Conservation (phyloP, 192 early-diverging fungal species). For the Glomus cerebriforme region DNA sequence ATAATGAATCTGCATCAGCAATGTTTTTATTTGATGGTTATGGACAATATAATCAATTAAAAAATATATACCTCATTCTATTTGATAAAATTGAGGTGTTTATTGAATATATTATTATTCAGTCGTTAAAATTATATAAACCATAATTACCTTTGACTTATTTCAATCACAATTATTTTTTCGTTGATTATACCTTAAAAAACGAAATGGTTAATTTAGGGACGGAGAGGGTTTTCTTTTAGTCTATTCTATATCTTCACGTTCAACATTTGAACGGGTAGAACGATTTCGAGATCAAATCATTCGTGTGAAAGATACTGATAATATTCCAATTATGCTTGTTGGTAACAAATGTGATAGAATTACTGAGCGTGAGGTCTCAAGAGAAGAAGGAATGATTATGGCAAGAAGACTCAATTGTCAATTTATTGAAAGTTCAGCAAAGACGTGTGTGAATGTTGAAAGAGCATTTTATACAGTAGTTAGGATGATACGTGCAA, state of each 20-base stretch:
- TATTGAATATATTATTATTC: too few species aligned
- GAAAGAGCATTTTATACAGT: conserved; percentile 87
- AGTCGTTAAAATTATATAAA: too few species aligned
- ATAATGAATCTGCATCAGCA: too few species aligned
- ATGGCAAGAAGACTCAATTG: conserved; percentile 75
- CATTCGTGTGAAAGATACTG: conserved; percentile 83
- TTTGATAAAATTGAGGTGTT: neutral
- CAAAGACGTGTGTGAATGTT: conserved; percentile 90
- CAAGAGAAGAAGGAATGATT: conserved; percentile 75
- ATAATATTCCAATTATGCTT: conserved; percentile 83
- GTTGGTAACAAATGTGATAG: conserved; percentile 95
- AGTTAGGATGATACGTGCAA: conserved; percentile 76
- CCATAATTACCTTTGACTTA: too few species aligned
- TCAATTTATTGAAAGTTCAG: conserved; percentile 88
- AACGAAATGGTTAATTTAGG: conserved; percentile 33
- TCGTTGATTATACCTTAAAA: too few species aligned
- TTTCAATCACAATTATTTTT: too few species aligned
- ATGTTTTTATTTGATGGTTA: neutral
- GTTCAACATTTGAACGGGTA: conserved; percentile 87
- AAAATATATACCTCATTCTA: too few species aligned
- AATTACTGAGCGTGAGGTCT: conserved; percentile 80
- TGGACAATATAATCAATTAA: too few species aligned
- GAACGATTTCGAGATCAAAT: conserved; percentile 88
- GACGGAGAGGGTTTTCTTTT: conserved; percentile 88
- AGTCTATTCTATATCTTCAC: conserved; percentile 87